Percentiles rank a stretch among this genome's conserved stretches.
These are phyloP conservation scores for Macrophomina pseudophaseolina DNA, from an alignment of 2,329 filamentous ascomycete species.

Conservation along the genomic window DNA sequence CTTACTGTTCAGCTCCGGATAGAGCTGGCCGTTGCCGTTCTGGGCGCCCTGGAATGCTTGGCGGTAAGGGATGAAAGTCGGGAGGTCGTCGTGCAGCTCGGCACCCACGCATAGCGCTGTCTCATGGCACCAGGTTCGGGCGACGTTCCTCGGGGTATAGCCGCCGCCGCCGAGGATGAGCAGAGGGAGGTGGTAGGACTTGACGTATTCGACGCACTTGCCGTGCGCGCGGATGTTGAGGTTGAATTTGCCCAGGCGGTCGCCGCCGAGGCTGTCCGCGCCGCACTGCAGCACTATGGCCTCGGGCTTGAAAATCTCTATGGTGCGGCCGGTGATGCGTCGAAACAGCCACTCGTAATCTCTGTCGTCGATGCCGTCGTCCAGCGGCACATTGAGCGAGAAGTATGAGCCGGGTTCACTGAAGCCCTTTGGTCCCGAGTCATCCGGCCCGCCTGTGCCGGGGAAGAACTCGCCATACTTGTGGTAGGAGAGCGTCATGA, in stretches of 20 bases:
- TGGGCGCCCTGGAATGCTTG: constrained; percentile 83
- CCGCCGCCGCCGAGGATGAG: constrained; percentile 93
- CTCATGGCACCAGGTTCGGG: constrained; percentile 95
- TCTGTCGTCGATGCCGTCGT: constrained; percentile 88
- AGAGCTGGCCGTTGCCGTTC: constrained; percentile 71
- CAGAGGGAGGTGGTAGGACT: constrained; percentile 77
- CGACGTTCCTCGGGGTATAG: constrained; percentile 95
- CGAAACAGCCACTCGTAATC: constrained; percentile 89
- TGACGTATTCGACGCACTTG: constrained; percentile 87
- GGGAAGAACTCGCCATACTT: constrained; percentile 97
- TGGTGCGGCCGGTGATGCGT: constrained; percentile 75
- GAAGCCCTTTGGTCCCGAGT: constrained; percentile 81
- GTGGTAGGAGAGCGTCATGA: constrained; percentile 94
- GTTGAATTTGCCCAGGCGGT: constrained; percentile 94
- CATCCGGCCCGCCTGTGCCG: constrained; percentile 83
- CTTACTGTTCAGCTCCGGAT: constrained; percentile 81
- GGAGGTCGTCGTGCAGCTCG: constrained; percentile 74
- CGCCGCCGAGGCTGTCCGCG: constrained; percentile 90
- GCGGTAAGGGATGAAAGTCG: constrained; percentile 80
- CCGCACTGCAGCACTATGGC: constrained; percentile 96
- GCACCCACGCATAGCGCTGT: constrained; percentile 85
- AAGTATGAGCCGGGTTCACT: constrained; percentile 88
- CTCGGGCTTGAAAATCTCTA: constrained; percentile 82
- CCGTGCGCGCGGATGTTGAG: constrained; percentile 95
- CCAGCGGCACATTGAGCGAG: constrained; percentile 85